Conservation (phyloP, 805 yeast species). For the Candida coquimbonensis region DNA sequence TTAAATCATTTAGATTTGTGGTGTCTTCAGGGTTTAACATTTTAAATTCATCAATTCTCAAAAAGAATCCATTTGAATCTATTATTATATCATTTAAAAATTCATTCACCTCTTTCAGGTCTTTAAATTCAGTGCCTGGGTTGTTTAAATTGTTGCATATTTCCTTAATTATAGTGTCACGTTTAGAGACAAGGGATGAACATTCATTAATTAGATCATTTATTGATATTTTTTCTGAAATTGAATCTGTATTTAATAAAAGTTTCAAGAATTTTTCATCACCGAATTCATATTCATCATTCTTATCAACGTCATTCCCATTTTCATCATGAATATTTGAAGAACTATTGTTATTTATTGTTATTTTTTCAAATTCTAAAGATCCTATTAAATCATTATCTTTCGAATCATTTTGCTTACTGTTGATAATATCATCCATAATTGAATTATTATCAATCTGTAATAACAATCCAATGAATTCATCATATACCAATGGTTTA, state of each 20-base stretch:
- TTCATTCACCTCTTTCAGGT: conserved; percentile 1
- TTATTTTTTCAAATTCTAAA: conserved; percentile 28
- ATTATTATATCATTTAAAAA: conserved; percentile 11
- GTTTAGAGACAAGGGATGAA: too few species aligned
- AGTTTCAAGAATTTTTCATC: conserved; percentile 53
- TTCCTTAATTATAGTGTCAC: too few species aligned
- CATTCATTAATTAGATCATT: conserved; percentile 10
- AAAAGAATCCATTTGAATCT: conserved; percentile 3
- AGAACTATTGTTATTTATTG: too few species aligned
- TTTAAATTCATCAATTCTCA: too few species aligned
- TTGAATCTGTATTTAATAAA: conserved; percentile 22
- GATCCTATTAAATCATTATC: conserved; percentile 19
- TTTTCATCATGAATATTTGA: too few species aligned
- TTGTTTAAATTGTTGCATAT: too few species aligned
- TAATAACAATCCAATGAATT: conserved; percentile 43
- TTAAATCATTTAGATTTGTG: too few species aligned
- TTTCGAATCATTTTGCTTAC: neutral
- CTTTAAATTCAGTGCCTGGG: too few species aligned
- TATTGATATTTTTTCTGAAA: conserved; percentile 11
- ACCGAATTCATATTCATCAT: conserved; percentile 40
- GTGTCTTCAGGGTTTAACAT: too few species aligned
- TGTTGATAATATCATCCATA: conserved; percentile 14
- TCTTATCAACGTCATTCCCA: conserved; percentile 25
- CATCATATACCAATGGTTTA: conserved; percentile 52
- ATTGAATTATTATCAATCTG: neutral